Percentiles rank a stretch among this genome's conserved stretches.
These are phyloP conservation scores for Dimargaris verticillata DNA, from an alignment of 192 early-diverging fungal species.

Conservation along the genomic window DNA sequence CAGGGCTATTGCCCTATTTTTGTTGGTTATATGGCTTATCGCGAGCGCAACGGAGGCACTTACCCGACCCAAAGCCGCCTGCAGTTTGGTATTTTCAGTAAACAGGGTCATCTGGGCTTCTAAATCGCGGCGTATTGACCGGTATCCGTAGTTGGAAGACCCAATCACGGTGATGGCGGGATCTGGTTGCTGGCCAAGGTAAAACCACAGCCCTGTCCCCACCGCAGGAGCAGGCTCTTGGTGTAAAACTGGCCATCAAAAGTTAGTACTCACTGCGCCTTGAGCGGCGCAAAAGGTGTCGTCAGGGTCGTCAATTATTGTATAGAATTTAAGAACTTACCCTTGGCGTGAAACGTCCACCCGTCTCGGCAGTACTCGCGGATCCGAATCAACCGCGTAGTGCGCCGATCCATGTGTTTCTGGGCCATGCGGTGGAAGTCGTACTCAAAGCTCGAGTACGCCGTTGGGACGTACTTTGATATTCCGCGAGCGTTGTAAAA, in stretches of 20 bases:
- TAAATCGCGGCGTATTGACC: slow-evolving; percentile 79
- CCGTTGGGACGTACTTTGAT: slow-evolving; percentile 71
- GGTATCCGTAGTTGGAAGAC: slow-evolving; percentile 84
- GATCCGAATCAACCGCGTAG: slow-evolving; percentile 38
- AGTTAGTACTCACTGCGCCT: neutral
- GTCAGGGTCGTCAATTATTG: neutral
- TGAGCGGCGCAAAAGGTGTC: too few species aligned
- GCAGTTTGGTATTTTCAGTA: slow-evolving; percentile 37
- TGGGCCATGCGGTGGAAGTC: slow-evolving; percentile 33
- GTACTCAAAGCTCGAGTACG: slow-evolving; percentile 75
- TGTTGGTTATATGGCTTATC: neutral
- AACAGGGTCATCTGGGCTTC: slow-evolving; percentile 72
- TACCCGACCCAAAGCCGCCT: slow-evolving; percentile 37
- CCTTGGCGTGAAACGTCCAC: slow-evolving; percentile 98
- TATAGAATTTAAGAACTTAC: slow-evolving; percentile 19
- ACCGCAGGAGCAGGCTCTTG: neutral
- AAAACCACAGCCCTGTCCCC: slow-evolving; percentile 58
- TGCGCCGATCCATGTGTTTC: slow-evolving; percentile 23
- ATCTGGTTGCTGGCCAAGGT: slow-evolving; percentile 28
- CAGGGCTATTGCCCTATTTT: neutral
- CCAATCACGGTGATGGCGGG: slow-evolving; percentile 73
- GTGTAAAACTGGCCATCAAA: neutral
- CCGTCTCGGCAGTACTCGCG: slow-evolving; percentile 58
- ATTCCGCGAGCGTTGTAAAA: slow-evolving; percentile 76
- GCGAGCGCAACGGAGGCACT: neutral